Conservation (phyloP, 106 monocot species). For the Dendrobium catenatum region DNA sequence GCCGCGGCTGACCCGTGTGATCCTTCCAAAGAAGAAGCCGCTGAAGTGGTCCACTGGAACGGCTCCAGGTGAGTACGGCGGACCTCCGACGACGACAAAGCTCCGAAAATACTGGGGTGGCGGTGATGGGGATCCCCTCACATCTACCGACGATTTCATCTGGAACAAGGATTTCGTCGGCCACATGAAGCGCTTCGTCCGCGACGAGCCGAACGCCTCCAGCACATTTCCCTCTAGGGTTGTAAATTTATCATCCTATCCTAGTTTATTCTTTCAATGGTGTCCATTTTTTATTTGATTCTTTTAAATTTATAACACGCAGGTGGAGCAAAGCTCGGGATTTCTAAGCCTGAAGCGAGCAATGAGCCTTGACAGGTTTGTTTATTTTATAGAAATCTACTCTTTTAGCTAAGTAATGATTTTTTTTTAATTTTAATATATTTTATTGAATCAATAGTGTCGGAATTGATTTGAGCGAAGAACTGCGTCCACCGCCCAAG, state of each 20-base stretch:
- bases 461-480: slow-evolving; percentile 77
- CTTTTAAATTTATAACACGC: not conserved
- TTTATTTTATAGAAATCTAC: not conserved
- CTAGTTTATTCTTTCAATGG: not conserved
- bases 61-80: slow-evolving; percentile 93
- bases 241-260: not conserved
- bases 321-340: slow-evolving; percentile 57
- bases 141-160: slow-evolving; percentile 86
- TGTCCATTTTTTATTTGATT: not conserved
- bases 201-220: slow-evolving; percentile 9
- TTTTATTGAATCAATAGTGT: slow-evolving; percentile 33
- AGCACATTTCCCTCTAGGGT: slow-evolving; percentile 10
- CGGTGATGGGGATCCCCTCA: slow-evolving; percentile 67
- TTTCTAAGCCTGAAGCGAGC: slow-evolving; percentile 84
- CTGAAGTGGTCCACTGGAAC: slow-evolving; percentile 87
- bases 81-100: slow-evolving; percentile 78
- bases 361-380: slow-evolving; percentile 84
- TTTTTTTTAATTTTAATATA: not conserved
- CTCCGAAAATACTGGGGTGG: slow-evolving; percentile 95
- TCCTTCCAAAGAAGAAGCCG: slow-evolving; percentile 80
- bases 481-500: slow-evolving; percentile 51
- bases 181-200: slow-evolving; percentile 55
- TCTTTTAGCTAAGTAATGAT: not conserved
- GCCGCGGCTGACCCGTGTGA: slow-evolving; percentile 38
- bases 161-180: slow-evolving; percentile 94